Percentiles rank a stretch among this genome's conserved stretches.
These are phyloP conservation scores for Macrolepiota albuminosa DNA, from an alignment of 768 basidiomycete genomes.

Conservation along the genomic window DNA sequence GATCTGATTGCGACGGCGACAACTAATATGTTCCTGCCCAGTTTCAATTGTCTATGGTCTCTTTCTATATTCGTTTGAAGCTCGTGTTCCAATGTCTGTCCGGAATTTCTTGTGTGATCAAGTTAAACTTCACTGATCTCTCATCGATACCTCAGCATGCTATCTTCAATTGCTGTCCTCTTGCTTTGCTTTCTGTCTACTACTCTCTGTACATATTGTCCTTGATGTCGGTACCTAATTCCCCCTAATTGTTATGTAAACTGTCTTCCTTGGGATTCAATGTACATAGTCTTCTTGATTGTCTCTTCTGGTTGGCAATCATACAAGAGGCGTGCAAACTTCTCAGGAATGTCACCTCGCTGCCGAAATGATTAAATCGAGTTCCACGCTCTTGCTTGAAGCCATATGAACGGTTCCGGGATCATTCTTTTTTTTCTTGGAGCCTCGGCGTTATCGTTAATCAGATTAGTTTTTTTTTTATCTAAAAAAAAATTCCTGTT, in stretches of 20 bases:
- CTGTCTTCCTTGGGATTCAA: not conserved
- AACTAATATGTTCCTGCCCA: not conserved
- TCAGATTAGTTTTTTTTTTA: too few relatives aligned
- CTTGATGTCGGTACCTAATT: not conserved
- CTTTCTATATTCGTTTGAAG: not conserved
- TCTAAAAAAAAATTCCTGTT: too few relatives aligned
- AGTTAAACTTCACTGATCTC: not conserved
- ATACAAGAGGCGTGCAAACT: not conserved
- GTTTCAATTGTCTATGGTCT: not conserved
- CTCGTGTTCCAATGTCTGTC: too few relatives aligned
- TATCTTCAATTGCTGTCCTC: not conserved
- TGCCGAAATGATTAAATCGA: not conserved
- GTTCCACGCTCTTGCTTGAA: not conserved
- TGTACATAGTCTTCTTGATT: not conserved
- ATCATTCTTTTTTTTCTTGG: not conserved
- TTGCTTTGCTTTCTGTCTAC: not conserved
- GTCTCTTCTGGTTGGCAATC: not conserved
- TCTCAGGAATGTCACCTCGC: not conserved
- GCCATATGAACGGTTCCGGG: not conserved
- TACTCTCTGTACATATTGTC: not conserved
- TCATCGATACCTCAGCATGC: not conserved
- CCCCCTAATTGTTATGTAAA: not conserved
- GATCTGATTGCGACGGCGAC: not conserved
- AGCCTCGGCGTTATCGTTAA: not conserved
- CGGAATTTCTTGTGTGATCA: not conserved